A percentile compares a stretch with the other conserved stretches of the same genome.
Conservation (phyloP, 2,329 filamentous ascomycete species). For the Nectriaceae sp. region DNA sequence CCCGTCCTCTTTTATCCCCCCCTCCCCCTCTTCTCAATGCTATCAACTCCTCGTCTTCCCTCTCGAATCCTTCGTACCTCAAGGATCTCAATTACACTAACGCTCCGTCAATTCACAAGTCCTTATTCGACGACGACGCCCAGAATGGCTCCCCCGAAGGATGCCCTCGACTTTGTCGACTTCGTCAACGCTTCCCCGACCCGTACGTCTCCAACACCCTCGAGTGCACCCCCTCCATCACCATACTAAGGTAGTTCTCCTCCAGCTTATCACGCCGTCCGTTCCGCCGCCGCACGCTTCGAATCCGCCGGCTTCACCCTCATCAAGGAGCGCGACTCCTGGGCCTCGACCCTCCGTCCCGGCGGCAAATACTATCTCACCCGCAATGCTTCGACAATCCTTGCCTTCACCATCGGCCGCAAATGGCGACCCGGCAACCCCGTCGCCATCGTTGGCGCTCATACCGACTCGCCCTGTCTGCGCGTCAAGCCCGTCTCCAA, state of each 20-base stretch:
- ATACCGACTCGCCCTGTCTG: slow-evolving; percentile 92
- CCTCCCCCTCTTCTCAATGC: slow-evolving; percentile 19
- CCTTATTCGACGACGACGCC: slow-evolving; percentile 32
- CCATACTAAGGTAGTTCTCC: slow-evolving; percentile 17
- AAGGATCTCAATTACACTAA: slow-evolving; percentile 14
- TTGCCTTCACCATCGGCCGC: slow-evolving; percentile 88
- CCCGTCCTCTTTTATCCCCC: slow-evolving; percentile 6
- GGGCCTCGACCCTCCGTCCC: slow-evolving; percentile 76
- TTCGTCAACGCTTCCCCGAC: slow-evolving; percentile 95
- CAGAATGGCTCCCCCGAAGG: slow-evolving; percentile 54
- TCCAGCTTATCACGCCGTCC: slow-evolving; percentile 90
- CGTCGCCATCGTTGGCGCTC: slow-evolving; percentile 89
- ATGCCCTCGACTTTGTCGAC: slow-evolving; percentile 82
- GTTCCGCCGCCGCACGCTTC: slow-evolving; percentile 73
- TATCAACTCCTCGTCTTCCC: slow-evolving; percentile 15
- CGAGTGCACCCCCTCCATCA: not conserved
- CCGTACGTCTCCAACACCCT: slow-evolving; percentile 69
- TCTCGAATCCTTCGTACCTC: slow-evolving; percentile 13
- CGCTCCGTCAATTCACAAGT: slow-evolving; percentile 1
- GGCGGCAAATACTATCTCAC: slow-evolving; percentile 97
- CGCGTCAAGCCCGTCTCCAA: slow-evolving; percentile 94
- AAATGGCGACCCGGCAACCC: slow-evolving; percentile 92
- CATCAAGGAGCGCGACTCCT: slow-evolving; percentile 89
- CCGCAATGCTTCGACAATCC: slow-evolving; percentile 87
- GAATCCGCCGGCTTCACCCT: slow-evolving; percentile 82